Base-by-base conservation (phyloP, 345 rosid genomes). In the Passiflora organensis region DNA sequence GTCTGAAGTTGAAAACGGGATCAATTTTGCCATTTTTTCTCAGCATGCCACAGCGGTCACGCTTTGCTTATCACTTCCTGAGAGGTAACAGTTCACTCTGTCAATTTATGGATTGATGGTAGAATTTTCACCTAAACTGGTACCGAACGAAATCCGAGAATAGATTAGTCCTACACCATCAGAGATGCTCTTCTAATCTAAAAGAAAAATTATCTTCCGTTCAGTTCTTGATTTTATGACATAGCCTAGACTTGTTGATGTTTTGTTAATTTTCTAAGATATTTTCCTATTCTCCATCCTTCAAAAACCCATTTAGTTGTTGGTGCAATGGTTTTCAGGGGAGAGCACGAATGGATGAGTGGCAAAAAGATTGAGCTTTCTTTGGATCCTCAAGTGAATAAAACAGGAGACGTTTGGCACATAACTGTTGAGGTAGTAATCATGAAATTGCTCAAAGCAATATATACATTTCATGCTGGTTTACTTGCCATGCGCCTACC, bases 351-450 rank as follows among this genome's bases (percentile, higher is more conserved):
- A 43, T 21, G 25, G 55, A 21, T 38, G 51, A 80, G 62, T 60
- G 82, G 57, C 59, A 76, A 63, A 60, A 70, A 82, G 81, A 67
- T 85, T 45, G 86, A 88, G 70, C 69, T 88, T 56, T 64, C 79
- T 62, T 60, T 91, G 82, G 90, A 91, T 81, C 83, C 89, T 50
- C 67, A 10, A 13, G 53, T 45, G 42, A 91, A 91, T 58, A 91
- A 78, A 79, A 91, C 96, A 17, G 96, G 95, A 55, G 90, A 91
- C 67, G 66, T 78, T 61, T 91, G 96, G 98, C 98, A 91, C 68
- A 80, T 88, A 43, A 80, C 72, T 46, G 52, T 91, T 36, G 79
- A 88, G 96, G 98, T 85, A 61, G 53, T 61, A n/a, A n/a, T n/a
- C n/a, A n/a, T n/a, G n/a, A n/a, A n/a, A n/a, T n/a, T n/a, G n/a